Conservation (phyloP, 148 eudicot genomes). For the Vaccinium myrtillus region DNA sequence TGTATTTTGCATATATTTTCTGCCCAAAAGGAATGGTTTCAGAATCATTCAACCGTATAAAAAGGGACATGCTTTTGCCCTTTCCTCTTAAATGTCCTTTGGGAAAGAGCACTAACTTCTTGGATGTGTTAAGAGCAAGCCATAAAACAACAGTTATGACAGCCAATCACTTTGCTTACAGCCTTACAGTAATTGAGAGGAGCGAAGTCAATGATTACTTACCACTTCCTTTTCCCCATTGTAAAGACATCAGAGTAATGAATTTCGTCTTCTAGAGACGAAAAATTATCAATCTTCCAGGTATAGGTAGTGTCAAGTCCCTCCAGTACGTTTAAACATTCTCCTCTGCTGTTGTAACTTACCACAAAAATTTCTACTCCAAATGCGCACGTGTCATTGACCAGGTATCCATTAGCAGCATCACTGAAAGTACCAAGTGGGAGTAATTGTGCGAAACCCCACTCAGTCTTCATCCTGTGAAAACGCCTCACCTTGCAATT, state of each 20-base stretch:
- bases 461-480: not conserved
- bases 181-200: not conserved
- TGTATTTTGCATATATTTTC: not conserved
- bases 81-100: not conserved
- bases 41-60: not conserved
- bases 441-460: not conserved
- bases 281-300: not conserved
- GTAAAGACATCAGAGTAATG: not conserved
- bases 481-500: constrained; percentile 1
- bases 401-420: not conserved
- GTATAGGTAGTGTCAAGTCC: not conserved
- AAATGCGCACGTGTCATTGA: not conserved
- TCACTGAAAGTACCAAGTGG: constrained; percentile 1
- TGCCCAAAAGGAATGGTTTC: not conserved
- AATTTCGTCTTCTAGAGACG: not conserved
- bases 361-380: not conserved
- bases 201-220: not conserved
- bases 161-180: not conserved
- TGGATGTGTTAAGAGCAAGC: not conserved
- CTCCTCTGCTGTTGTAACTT: not conserved
- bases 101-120: not conserved
- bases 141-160: not conserved
- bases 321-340: not conserved
- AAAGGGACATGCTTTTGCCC: not conserved
- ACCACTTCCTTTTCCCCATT: not conserved